Base-by-base conservation (phyloP, 108 stramenopile genomes). In the Fragilariopsis cylindrus region DNA sequence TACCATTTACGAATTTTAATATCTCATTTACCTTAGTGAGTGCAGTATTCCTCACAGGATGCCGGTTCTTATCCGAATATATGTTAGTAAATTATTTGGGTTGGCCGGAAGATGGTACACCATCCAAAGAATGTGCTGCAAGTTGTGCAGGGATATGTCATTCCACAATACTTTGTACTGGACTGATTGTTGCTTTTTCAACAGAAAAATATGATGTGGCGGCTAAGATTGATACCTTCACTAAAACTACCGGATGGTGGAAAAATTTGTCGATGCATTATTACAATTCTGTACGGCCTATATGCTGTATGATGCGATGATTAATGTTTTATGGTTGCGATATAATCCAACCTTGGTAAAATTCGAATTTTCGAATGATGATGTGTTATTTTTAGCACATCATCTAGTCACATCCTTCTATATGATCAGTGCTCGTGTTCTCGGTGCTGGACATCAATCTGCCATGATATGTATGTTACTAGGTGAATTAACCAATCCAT, bases 271-370 rank as follows among this genome's bases (percentile, higher is more conserved):
- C 13, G 63, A 76, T 53, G 85, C 88, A 0, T 43, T 88, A 8
- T 48, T 92, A 30, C 86, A 87, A 48, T 81, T 92, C 42, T 92
- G 91, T 58, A 92, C 85, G 4, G 91, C 86, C 21, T 92, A 89
- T 79, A 92, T 92, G 91, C 43, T 92, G 13, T 85, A 87, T 66
- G 91, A 92, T 69, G 70, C 70, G 21, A 7, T 65, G 6, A 52
- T 78, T 48, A 78, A 72, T 39, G 45, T 84, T 8, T 3, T 72
- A 2, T 45, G 39, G 18, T 69, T 57, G 39, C 48, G 60, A 1
- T 21, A 63, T 30, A 49, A 72, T 30, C n/a, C 73, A 45, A 72
- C 56, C 21, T 15, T 74, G 0, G 45, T 56, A 68, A 48, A 41
- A 19, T 50, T 60, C 0, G 72, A 41, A 15, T 60, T 78, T 21